Evolutionary conservation across 208 protist species (phyloP).

Genomic region (Porcisia deanei): DNA sequence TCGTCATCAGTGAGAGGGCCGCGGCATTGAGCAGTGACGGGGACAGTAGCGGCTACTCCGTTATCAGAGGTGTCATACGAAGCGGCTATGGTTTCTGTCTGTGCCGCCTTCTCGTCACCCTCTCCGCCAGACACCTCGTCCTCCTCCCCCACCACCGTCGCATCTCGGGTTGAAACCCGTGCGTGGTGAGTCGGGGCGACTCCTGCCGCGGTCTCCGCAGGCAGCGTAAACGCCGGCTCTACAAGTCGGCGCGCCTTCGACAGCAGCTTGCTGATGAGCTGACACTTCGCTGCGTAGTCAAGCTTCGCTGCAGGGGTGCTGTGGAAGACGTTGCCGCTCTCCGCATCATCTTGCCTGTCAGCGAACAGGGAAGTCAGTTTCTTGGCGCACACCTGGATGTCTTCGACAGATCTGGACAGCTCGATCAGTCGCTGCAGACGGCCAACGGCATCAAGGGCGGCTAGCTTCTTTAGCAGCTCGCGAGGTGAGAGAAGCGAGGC

Average conservation of each 20-base stretch:
- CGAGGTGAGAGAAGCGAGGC: slow-evolving; percentile 57
- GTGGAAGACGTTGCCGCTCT: neutral
- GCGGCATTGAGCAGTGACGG: neutral
- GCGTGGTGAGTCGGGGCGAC: neutral
- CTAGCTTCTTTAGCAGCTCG: slow-evolving; percentile 65
- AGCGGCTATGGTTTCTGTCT: neutral
- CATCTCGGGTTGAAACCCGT: neutral
- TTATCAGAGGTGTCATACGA: neutral
- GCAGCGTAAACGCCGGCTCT: slow-evolving; percentile 17
- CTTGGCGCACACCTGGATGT: slow-evolving; percentile 47
- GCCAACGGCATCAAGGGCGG: slow-evolving; percentile 53
- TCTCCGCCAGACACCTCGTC: neutral
- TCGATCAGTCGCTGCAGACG: slow-evolving; percentile 79
- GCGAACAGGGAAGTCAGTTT: slow-evolving; percentile 31
- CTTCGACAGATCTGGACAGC: slow-evolving; percentile 38
- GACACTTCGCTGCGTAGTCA: slow-evolving; percentile 60
- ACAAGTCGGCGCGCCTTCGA: slow-evolving; percentile 77
- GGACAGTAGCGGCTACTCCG: neutral
- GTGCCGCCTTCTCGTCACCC: neutral
- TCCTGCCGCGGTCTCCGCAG: neutral
- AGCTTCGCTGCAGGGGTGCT: slow-evolving; percentile 9
- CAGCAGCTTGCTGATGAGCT: slow-evolving; percentile 75
- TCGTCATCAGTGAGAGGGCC: slow-evolving; percentile 41
- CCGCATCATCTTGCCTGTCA: slow-evolving; percentile 14
- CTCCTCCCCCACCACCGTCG: neutral